Conservation (phyloP, 129 eudicot genomes). For the Tanacetum coccineum region DNA sequence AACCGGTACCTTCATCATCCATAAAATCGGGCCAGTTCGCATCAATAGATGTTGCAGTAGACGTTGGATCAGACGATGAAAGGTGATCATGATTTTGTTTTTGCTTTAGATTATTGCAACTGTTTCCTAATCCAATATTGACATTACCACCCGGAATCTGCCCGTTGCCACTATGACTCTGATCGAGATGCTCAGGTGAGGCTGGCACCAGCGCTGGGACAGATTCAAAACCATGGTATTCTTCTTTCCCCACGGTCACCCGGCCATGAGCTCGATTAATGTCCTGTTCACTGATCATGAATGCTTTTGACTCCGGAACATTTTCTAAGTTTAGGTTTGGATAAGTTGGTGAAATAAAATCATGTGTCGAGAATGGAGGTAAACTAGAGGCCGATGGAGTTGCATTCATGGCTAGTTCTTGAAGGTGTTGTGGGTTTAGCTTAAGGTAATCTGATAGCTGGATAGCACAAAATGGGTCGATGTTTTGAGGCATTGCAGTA, state of each 20-base stretch:
- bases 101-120: slow-evolving; percentile 1
- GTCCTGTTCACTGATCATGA: no score
- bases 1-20: slow-evolving; percentile 32
- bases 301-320: no score
- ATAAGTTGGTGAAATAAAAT: no score
- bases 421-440: slow-evolving; percentile 21
- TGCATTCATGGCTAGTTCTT: slow-evolving; percentile 17
- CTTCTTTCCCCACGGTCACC: slow-evolving; percentile 19
- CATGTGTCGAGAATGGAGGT: no score
- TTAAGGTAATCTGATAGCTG: slow-evolving; percentile 27
- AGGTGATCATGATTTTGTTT: slow-evolving; percentile 19
- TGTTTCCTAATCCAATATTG: slow-evolving; percentile 8
- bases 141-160: slow-evolving; percentile 6
- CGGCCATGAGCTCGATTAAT: slow-evolving; percentile 2
- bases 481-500: slow-evolving; percentile 16
- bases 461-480: slow-evolving; percentile 17
- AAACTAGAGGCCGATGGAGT: slow-evolving; percentile 7
- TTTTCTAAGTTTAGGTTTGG: no score
- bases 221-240: slow-evolving; percentile 13
- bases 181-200: slow-evolving; percentile 17
- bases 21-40: slow-evolving; percentile 28
- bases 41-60: slow-evolving; percentile 26
- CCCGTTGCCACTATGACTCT: slow-evolving; percentile 2
- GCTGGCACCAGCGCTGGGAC: slow-evolving; percentile 26
- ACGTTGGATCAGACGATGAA: slow-evolving; percentile 12